Evolutionary conservation across 106 monocot genomes (phyloP).

Genomic region (Amphibolis antarctica): DNA sequence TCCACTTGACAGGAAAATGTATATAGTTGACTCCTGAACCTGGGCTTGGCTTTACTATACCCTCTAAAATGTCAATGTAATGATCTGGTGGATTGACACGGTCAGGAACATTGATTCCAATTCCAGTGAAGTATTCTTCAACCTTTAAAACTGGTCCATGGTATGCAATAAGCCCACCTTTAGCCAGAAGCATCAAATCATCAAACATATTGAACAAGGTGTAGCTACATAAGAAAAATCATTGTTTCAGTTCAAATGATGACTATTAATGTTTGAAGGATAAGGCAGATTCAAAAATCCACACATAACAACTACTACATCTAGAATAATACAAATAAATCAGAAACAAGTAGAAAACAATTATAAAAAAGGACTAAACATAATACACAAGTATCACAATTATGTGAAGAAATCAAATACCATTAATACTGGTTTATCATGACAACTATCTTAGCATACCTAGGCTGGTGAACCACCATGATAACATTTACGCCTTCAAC

Average conservation of each 20-base stretch:
- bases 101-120: conserved; percentile 91
- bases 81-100: conserved; percentile 94
- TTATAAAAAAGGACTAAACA: too few species aligned
- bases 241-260: neutral
- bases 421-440: too few species aligned
- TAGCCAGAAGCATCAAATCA: conserved; percentile 90
- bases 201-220: conserved; percentile 94
- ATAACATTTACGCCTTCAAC: conserved; percentile 89
- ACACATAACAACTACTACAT: too few species aligned
- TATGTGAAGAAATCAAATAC: too few species aligned
- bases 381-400: too few species aligned
- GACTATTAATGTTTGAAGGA: too few species aligned
- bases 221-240: conserved; percentile 38
- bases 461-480: conserved; percentile 95
- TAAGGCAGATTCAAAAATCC: too few species aligned
- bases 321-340: too few species aligned
- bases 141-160: conserved; percentile 82
- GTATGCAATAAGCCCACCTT: conserved; percentile 81
- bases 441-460: conserved; percentile 34
- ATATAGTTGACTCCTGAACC: conserved; percentile 42
- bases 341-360: too few species aligned
- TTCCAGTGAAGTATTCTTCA: conserved; percentile 80
- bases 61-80: conserved; percentile 89
- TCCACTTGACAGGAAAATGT: conserved; percentile 72
- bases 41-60: conserved; percentile 65